phyloP scores from a whole-genome alignment of 2,329 filamentous ascomycete species.

The Colletotrichum eleusines region DNA sequence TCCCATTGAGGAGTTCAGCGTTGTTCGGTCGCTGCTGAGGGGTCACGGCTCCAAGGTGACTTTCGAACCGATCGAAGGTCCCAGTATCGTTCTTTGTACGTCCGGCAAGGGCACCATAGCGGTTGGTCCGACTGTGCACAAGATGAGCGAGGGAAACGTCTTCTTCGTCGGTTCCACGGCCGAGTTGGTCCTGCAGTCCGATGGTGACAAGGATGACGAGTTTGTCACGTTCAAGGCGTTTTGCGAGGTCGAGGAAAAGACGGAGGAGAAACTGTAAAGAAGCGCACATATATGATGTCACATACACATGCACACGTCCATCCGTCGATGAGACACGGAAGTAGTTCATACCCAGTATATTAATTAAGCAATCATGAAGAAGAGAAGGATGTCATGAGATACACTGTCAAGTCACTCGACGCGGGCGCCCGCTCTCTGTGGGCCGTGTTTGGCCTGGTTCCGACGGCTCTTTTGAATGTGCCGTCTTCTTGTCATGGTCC shows the following conservation, averaged over 20 bases:
- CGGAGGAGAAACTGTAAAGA: slow-evolving; percentile 48
- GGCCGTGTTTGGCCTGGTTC: background rate
- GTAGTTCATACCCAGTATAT: slow-evolving; percentile 35
- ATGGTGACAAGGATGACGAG: slow-evolving; percentile 70
- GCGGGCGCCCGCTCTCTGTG: background rate
- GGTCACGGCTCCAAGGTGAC: slow-evolving; percentile 82
- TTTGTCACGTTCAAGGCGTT: slow-evolving; percentile 95
- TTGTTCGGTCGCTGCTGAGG: slow-evolving; percentile 83
- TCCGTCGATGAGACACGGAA: background rate
- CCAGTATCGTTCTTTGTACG: slow-evolving; percentile 94
- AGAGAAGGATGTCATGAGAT: slow-evolving; percentile 5
- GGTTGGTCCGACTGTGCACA: slow-evolving; percentile 84
- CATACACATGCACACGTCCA: background rate
- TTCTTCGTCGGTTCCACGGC: slow-evolving; percentile 92
- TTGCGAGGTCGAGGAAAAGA: slow-evolving; percentile 77
- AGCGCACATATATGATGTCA: background rate
- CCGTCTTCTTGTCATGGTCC: background rate
- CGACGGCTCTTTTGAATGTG: background rate
- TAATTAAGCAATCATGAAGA: background rate
- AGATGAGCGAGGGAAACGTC: slow-evolving; percentile 79
- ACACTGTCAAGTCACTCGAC: background rate
- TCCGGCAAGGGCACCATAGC: slow-evolving; percentile 84
- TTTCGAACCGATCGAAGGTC: slow-evolving; percentile 87
- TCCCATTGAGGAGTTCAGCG: slow-evolving; percentile 95
- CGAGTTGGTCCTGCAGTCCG: slow-evolving; percentile 81